Conservation (phyloP, 2,329 filamentous ascomycete genomes). For the Sclerotinia glacialis region DNA sequence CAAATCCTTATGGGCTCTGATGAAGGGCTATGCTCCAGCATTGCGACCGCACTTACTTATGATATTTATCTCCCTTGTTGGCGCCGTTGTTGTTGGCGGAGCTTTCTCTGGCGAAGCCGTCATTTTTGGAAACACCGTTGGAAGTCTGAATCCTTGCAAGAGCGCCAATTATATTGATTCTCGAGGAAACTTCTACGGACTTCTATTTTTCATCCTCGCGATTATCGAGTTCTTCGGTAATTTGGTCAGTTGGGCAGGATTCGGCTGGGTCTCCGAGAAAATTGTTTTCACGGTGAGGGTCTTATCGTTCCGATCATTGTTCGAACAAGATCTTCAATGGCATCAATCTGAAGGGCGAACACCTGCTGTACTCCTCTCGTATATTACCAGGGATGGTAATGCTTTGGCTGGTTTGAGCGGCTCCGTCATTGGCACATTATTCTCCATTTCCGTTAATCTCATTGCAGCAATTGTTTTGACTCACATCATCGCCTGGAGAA, state of each 20-base stretch:
- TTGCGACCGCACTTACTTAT: conserved; percentile 24
- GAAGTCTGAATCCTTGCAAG: conserved; percentile 49
- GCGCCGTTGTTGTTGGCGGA: conserved; percentile 53
- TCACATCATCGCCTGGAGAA: conserved; percentile 71
- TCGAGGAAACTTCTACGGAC: conserved; percentile 41
- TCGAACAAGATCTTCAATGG: conserved; percentile 67
- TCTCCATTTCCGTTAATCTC: conserved; percentile 67
- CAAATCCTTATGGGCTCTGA: conserved; percentile 26
- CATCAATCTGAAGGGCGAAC: conserved; percentile 65
- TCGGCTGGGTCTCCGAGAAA: conserved; percentile 59
- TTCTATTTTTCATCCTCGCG: conserved; percentile 50
- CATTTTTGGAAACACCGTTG: conserved; percentile 53
- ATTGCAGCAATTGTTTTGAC: conserved; percentile 65
- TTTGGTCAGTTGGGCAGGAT: conserved; percentile 53
- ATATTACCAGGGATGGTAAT: conserved; percentile 68
- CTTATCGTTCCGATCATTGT: conserved; percentile 58
- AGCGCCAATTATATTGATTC: conserved; percentile 30
- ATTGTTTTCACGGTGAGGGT: conserved; percentile 56
- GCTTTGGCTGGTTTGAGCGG: conserved; percentile 67
- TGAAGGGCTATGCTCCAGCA: conserved; percentile 21
- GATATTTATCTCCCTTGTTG: conserved; percentile 43
- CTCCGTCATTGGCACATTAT: conserved; percentile 65
- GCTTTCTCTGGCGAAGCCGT: conserved; percentile 54
- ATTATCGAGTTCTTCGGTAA: conserved; percentile 61
- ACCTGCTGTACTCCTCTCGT: conserved; percentile 60